Evolutionary conservation across 495 filamentous ascomycete genomes (phyloP), one percentile per base, ranked within the genome.

Genomic region (Lentithecium fluviatile): DNA sequence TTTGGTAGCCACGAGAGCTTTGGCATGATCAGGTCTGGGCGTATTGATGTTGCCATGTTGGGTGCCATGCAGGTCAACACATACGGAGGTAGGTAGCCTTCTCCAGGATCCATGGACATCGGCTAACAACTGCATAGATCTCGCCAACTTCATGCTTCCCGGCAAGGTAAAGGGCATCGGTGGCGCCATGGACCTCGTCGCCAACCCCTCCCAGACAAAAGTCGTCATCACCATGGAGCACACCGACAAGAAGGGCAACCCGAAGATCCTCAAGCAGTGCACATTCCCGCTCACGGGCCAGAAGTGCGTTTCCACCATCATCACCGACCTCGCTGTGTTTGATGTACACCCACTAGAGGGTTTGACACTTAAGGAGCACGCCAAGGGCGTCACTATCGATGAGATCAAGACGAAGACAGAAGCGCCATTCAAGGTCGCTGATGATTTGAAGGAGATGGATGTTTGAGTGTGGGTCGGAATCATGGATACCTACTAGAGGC

Each of bases 221-320:
- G 91, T 96, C 8, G 91, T 96, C 13, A 88, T 96, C 53, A 94
- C 90, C 6, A 96, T 95, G 91, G 91, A 96, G 75, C 91, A 96
- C 76, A 88, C 85, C 4, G 91, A 95, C 70, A 93, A 91, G 85
- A 91, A 93, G 79, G 91, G 91, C 55, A 88, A 88, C 70, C 81
- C 90, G 52, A 96, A 96, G 87, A 93, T 96, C 70, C 79, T 95
- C 10, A 60, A 65, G 1, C 42, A 65, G 88, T 96, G 91, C 78
- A 87, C 87, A 32, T 94, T 96, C 80, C 91, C 91, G 2, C 74
- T 96, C 64, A 96, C 91, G 4, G 91, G 91, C 23, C 87, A 83
- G 67, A 81, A 85, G 19, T 96, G 91, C 67, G 91, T 95, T 45
- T 89, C 85, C 62, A 85, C 88, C 45, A 96, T 97, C 58, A 97